These are phyloP conservation scores for Kurtzmaniella cleridarum DNA, from an alignment of 805 yeast genomes.

Conservation along the genomic window DNA sequence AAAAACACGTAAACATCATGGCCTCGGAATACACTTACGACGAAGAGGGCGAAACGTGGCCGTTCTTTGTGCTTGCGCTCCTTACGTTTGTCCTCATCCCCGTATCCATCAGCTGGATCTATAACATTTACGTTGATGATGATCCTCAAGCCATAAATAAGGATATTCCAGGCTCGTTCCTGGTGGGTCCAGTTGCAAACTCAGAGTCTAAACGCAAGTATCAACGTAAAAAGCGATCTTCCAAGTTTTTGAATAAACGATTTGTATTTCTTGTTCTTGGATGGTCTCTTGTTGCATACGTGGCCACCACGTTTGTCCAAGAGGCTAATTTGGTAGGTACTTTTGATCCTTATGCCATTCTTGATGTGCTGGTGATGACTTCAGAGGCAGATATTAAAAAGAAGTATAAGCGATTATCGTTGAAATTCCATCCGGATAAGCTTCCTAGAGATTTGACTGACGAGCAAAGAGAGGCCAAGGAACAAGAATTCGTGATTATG, in stretches of 20 bases:
- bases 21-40: slow-evolving; percentile 68
- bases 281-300: slow-evolving; percentile 51
- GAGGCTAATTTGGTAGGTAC: slow-evolving; percentile 42
- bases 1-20: slow-evolving; percentile 13
- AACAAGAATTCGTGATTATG: slow-evolving; percentile 72
- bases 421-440: slow-evolving; percentile 93
- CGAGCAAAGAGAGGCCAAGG: slow-evolving; percentile 53
- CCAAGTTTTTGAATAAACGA: slow-evolving; percentile 34
- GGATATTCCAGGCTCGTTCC: slow-evolving; percentile 26
- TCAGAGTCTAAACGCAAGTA: slow-evolving; percentile 17
- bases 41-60: slow-evolving; percentile 90
- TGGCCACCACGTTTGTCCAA: slow-evolving; percentile 33
- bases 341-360: slow-evolving; percentile 89
- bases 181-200: slow-evolving; percentile 23
- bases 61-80: slow-evolving; percentile 76
- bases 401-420: slow-evolving; percentile 79
- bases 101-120: slow-evolving; percentile 36
- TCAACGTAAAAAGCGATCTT: slow-evolving; percentile 22
- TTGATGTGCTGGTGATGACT: slow-evolving; percentile 67
- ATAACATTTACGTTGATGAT: slow-evolving; percentile 13
- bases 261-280: slow-evolving; percentile 41
- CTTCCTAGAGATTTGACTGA: slow-evolving; percentile 58
- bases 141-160: slow-evolving; percentile 15
- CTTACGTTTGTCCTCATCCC: slow-evolving; percentile 67
- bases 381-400: slow-evolving; percentile 72